These are phyloP conservation scores for Aspergillus luchuensis DNA, from an alignment of 2,329 filamentous ascomycete genomes.

Conservation along the genomic window DNA sequence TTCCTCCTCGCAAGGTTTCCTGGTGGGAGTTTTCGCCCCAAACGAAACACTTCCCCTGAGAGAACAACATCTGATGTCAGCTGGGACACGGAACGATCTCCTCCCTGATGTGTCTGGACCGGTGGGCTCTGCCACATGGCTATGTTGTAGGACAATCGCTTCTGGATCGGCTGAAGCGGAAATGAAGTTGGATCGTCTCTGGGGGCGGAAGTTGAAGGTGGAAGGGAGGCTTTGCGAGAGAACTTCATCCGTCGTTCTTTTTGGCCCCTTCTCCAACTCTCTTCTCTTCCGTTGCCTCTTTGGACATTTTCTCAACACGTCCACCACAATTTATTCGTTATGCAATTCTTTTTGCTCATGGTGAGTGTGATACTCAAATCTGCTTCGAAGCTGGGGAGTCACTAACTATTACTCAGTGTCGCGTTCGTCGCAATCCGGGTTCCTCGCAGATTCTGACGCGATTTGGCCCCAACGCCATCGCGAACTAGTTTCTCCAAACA, in stretches of 20 bases:
- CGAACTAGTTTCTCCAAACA: constrained; percentile 5
- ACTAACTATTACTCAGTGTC: not conserved
- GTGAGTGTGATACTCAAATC: not conserved
- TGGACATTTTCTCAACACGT: not conserved
- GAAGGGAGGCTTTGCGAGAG: not conserved
- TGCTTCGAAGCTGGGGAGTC: not conserved
- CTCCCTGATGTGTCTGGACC: not conserved
- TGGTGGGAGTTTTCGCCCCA: not conserved
- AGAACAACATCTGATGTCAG: constrained; percentile 7
- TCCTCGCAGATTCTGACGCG: constrained; percentile 7
- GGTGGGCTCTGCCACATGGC: constrained; percentile 5
- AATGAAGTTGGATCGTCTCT: constrained; percentile 4
- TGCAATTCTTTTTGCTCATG: not conserved
- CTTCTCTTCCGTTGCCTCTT: not conserved
- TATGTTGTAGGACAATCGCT: not conserved
- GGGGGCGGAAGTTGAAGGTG: constrained; percentile 5
- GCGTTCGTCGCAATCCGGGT: not conserved
- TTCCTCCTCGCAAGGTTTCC: not conserved
- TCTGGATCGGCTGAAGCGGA: not conserved
- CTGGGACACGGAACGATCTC: not conserved
- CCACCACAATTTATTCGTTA: not conserved
- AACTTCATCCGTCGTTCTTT: not conserved
- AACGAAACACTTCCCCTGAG: not conserved
- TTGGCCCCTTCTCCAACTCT: not conserved
- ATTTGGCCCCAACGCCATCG: constrained; percentile 12